phyloP scores from a whole-genome alignment of 768 basidiomycete species.

The Tylopilus subfusipes region DNA sequence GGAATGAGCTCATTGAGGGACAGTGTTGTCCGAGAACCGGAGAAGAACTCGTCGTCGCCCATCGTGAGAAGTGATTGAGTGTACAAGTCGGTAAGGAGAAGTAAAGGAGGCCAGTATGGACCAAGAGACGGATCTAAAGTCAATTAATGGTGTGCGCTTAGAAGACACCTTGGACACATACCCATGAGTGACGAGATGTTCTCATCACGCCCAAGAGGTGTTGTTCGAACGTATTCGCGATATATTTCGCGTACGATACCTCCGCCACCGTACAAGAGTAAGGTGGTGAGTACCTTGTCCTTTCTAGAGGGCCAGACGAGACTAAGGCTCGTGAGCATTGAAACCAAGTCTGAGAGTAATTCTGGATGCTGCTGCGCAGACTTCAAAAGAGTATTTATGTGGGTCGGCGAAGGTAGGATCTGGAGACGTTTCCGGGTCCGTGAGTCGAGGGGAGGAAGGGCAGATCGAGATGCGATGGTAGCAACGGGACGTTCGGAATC shows the following conservation, averaged over 20 bases:
- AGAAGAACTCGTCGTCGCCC: constrained; percentile 97
- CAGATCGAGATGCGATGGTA: constrained; percentile 33
- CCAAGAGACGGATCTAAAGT: constrained; percentile 43
- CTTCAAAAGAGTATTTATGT: constrained; percentile 54
- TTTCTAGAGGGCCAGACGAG: constrained; percentile 57
- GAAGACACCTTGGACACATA: constrained; percentile 24
- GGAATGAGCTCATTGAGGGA: constrained; percentile 74
- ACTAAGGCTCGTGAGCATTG: constrained; percentile 55
- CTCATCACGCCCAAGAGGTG: constrained; percentile 60
- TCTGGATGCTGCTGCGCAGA: constrained; percentile 38
- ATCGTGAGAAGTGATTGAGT: constrained; percentile 82
- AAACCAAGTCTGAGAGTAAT: constrained; percentile 47
- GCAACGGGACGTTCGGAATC: constrained; percentile 36
- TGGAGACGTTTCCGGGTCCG: constrained; percentile 63
- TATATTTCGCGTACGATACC: constrained; percentile 76
- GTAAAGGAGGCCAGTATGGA: constrained; percentile 59
- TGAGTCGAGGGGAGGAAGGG: constrained; percentile 47
- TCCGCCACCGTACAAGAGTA: constrained; percentile 50
- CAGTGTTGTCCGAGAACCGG: constrained; percentile 66
- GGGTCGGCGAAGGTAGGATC: constrained; percentile 49
- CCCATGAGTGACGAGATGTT: constrained; percentile 36
- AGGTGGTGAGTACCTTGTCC: constrained; percentile 54
- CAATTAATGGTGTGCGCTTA: constrained; percentile 2
- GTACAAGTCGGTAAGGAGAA: constrained; percentile 81
- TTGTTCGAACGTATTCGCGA: constrained; percentile 57